These are phyloP conservation scores for Nepenthes alata DNA, from an alignment of 179 eudicot species.

Conservation along the genomic window DNA sequence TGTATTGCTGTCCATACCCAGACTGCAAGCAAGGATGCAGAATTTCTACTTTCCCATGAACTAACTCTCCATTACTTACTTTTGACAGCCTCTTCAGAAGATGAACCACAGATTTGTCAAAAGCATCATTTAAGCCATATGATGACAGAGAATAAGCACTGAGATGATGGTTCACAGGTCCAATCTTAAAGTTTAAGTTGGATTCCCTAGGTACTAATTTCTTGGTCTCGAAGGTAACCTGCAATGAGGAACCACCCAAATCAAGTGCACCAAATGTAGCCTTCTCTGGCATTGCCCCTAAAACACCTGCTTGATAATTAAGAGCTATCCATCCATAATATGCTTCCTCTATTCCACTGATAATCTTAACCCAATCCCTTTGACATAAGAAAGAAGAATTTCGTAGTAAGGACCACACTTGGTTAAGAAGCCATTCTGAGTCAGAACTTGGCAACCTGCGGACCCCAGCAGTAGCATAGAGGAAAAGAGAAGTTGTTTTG, in stretches of 20 bases:
- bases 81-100: slow-evolving; percentile 53
- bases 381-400: slow-evolving; percentile 59
- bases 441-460: slow-evolving; percentile 73
- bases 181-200: slow-evolving; percentile 77
- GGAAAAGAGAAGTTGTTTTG: slow-evolving; percentile 69
- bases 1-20: slow-evolving; percentile 65
- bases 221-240: slow-evolving; percentile 88
- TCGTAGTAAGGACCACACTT: slow-evolving; percentile 60
- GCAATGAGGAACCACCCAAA: slow-evolving; percentile 94
- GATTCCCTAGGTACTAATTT: slow-evolving; percentile 39
- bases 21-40: slow-evolving; percentile 89
- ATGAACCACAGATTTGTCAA: slow-evolving; percentile 82
- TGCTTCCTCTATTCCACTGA: slow-evolving; percentile 93
- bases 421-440: slow-evolving; percentile 80
- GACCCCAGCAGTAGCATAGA: slow-evolving; percentile 97
- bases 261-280: slow-evolving; percentile 93
- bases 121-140: slow-evolving; percentile 96
- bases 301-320: slow-evolving; percentile 61
- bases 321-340: slow-evolving; percentile 98
- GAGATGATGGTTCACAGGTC: slow-evolving; percentile 78
- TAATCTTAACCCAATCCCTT: slow-evolving; percentile 82
- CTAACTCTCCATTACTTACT: slow-evolving; percentile 33
- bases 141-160: slow-evolving; percentile 91
- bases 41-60: slow-evolving; percentile 51
- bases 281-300: slow-evolving; percentile 60